Conservation (phyloP, 768 basidiomycete genomes). For the Tulasnella sp. region DNA sequence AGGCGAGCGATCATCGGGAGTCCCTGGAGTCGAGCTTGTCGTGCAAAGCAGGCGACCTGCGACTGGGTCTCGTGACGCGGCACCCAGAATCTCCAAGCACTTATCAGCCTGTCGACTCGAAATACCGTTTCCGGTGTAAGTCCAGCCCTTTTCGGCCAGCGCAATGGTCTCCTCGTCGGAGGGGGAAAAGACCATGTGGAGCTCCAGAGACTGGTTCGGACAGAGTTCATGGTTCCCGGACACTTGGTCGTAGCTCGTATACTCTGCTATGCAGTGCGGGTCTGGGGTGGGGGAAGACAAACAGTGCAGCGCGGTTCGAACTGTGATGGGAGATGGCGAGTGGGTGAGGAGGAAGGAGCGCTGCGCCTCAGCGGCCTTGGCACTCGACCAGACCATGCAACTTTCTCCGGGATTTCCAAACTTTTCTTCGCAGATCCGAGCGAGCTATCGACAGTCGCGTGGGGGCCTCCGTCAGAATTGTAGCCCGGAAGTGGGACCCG, state of each 20-base stretch:
- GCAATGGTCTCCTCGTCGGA: constrained; percentile 48
- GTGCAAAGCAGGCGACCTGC: neutral
- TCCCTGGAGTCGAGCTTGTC: neutral
- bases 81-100: constrained; percentile 66
- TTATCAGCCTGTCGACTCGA: constrained; percentile 82
- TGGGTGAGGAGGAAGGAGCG: constrained; percentile 66
- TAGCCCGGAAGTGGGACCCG: neutral
- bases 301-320: constrained; percentile 64
- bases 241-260: neutral
- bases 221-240: constrained; percentile 8
- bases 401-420: constrained; percentile 68
- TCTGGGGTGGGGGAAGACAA: constrained; percentile 56
- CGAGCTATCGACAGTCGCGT: constrained; percentile 54
- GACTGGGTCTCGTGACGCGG: neutral
- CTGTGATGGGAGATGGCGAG: constrained; percentile 44
- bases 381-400: constrained; percentile 76
- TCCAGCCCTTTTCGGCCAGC: constrained; percentile 90
- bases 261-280: constrained; percentile 30
- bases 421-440: constrained; percentile 67
- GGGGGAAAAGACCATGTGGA: constrained; percentile 85
- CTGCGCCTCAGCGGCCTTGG: constrained; percentile 67
- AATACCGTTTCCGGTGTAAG: constrained; percentile 86
- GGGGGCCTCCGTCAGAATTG: neutral
- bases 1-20: neutral
- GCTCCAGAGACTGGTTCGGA: constrained; percentile 45